Evolutionary conservation across 2,329 filamentous ascomycete species (phyloP), one percentile per base, ranked within the genome.

Genomic region (Chaetothyriales sp.): DNA sequence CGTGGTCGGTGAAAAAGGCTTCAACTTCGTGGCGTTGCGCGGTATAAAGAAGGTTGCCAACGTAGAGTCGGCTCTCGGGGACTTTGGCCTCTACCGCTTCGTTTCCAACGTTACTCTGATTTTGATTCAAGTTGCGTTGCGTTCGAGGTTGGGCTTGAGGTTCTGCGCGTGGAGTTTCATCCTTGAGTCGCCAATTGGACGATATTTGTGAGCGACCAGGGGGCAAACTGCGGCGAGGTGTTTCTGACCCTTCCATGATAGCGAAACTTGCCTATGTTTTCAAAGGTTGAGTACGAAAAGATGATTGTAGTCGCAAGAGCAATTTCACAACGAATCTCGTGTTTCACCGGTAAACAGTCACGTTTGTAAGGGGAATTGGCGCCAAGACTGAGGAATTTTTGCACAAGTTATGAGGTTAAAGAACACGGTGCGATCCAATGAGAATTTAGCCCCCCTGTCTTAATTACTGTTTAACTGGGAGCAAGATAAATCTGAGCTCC

Each of bases 31-130:
- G 65, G 46, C 66, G 63, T 59, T 74, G 74, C n/a, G 74, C 75
- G 48, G 70, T 70, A 59, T 78, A 78, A 1, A 74, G 71, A 61
- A 78, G 67, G 56, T 77, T 78, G 51, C 76, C 76, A 10, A 79
- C 70, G 56, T 78, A 77, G 4, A 79, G 63, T 37, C 73, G 66
- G 46, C 69, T 69, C 18, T 70, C 69, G 5, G 51, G n/a, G 7
- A 52, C 43, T 44, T 47, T 56, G 6, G 52, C 53, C n/a, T 47
- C 28, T 9, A 8, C 18, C 13, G 37, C n/a, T 43, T 43, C 19
- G 10, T 43, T 18, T 22, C 43, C 43, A 22, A 18, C 44, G 25
- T 44, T 46, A 19, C 25, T 44, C 20, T 45, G 43, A 15, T 49
- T 47, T 15, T 29, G 43, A 13, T 49, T 47, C 22, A 48, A 46